Evolutionary conservation across 106 monocot species (phyloP).

Genomic region (Dendrobium huoshanense): DNA sequence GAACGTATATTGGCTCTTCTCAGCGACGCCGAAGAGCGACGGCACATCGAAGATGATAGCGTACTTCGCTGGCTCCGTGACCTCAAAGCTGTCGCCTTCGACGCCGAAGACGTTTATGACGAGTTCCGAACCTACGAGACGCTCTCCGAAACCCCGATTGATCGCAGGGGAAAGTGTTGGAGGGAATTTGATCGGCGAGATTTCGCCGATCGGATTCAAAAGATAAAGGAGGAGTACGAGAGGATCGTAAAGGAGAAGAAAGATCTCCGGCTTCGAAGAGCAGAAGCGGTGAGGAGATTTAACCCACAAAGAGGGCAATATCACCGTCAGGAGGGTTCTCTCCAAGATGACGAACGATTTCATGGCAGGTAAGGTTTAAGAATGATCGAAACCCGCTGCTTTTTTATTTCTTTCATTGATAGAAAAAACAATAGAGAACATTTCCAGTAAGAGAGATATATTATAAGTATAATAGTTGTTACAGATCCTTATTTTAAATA

Average conservation of each 20-base stretch:
- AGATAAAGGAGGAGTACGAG: background rate
- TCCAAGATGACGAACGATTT: background rate
- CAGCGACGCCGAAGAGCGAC: slow-evolving; percentile 30
- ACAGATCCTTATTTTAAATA: background rate
- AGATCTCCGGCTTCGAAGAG: background rate
- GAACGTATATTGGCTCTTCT: slow-evolving; percentile 16
- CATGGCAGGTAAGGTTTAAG: background rate
- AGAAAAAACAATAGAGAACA: background rate
- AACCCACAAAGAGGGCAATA: too few relatives aligned
- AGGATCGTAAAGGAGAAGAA: background rate
- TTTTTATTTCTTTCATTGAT: background rate
- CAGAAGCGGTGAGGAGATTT: background rate
- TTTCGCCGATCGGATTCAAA: background rate
- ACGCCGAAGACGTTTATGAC: slow-evolving; percentile 27
- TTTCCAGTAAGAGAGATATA: too few relatives aligned
- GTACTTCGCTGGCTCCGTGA: slow-evolving; percentile 22
- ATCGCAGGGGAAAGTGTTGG: background rate
- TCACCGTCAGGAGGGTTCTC: background rate
- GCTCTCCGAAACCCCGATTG: background rate
- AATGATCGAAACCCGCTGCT: background rate
- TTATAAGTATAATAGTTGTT: background rate
- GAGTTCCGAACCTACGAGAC: background rate
- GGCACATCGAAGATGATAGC: slow-evolving; percentile 5
- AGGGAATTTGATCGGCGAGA: background rate
- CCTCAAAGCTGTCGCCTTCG: slow-evolving; percentile 21